A percentile compares a stretch with the other conserved stretches of the same genome.
These are phyloP conservation scores for Cladosporium austrohemisphaericum DNA, from an alignment of 2,329 filamentous ascomycete genomes.

Conservation along the genomic window DNA sequence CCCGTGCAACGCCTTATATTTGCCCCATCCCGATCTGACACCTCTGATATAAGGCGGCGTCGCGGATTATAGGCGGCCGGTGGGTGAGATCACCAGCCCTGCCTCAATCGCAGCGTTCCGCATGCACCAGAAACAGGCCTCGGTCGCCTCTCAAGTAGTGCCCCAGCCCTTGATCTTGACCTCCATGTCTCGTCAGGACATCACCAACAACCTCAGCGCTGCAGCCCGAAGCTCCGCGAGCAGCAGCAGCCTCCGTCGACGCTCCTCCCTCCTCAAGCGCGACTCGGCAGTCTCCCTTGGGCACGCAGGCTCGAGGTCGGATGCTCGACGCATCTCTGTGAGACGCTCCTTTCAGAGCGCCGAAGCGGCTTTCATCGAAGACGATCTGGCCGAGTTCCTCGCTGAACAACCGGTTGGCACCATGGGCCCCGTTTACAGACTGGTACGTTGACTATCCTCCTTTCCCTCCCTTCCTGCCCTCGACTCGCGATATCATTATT, in stretches of 20 bases:
- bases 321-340: slow-evolving; percentile 1
- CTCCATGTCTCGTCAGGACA: slow-evolving; percentile 16
- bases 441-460: slow-evolving; percentile 10
- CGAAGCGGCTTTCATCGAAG: slow-evolving; percentile 11
- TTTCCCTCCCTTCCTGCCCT: background rate
- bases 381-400: slow-evolving; percentile 16
- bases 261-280: slow-evolving; percentile 3
- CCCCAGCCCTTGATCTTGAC: slow-evolving; percentile 23
- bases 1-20: slow-evolving; percentile 1
- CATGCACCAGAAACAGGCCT: slow-evolving; percentile 17
- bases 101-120: slow-evolving; percentile 4
- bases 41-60: slow-evolving; percentile 6
- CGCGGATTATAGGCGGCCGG: slow-evolving; percentile 11
- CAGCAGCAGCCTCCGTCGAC: slow-evolving; percentile 5
- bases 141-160: slow-evolving; percentile 23
- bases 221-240: slow-evolving; percentile 3
- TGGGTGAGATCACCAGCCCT: slow-evolving; percentile 9
- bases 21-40: slow-evolving; percentile 2
- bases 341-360: slow-evolving; percentile 14
- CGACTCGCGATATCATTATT: background rate
- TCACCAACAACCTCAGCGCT: slow-evolving; percentile 9
- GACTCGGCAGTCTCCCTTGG: slow-evolving; percentile 10
- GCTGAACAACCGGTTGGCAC: slow-evolving; percentile 4
- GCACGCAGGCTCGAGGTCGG: slow-evolving; percentile 4
- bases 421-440: slow-evolving; percentile 13